These are phyloP conservation scores for Gynostemma pentaphyllum DNA, from an alignment of 306 rosid genomes.

Conservation along the genomic window DNA sequence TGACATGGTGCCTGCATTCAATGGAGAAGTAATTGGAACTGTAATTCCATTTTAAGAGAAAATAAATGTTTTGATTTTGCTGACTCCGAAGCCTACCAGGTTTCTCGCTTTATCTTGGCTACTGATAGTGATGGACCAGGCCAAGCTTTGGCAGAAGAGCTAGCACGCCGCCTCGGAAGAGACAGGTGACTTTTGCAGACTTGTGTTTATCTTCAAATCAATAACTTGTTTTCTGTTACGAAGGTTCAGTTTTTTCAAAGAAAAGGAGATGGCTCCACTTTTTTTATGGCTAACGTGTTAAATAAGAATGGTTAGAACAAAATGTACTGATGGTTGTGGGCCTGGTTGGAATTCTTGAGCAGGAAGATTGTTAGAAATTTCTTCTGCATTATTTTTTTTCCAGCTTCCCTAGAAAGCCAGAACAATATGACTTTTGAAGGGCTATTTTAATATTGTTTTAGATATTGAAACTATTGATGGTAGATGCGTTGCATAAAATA, in stretches of 20 bases:
- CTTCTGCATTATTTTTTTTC: too few relatives aligned
- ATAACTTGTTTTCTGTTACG: not conserved
- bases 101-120: constrained; percentile 36
- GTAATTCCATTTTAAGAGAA: not conserved
- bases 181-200: constrained; percentile 18
- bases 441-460: too few relatives aligned
- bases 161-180: constrained; percentile 41
- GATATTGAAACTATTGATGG: too few relatives aligned
- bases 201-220: not conserved
- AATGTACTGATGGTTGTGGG: too few relatives aligned
- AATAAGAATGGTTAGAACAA: too few relatives aligned
- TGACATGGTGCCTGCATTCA: constrained; percentile 2
- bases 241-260: not conserved
- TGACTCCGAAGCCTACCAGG: constrained; percentile 13
- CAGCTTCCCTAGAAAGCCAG: too few relatives aligned
- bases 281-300: too few relatives aligned
- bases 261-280: not conserved
- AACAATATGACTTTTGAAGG: too few relatives aligned
- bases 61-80: too few relatives aligned
- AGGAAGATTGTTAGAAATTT: too few relatives aligned
- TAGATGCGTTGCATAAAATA: too few relatives aligned
- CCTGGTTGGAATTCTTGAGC: too few relatives aligned
- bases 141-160: constrained; percentile 36
- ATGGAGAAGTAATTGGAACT: not conserved
- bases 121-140: constrained; percentile 37